Percentiles rank a stretch among this genome's conserved stretches.
These are phyloP conservation scores for Mycogone perniciosa DNA, from an alignment of 2,329 filamentous ascomycete species.

Conservation along the genomic window DNA sequence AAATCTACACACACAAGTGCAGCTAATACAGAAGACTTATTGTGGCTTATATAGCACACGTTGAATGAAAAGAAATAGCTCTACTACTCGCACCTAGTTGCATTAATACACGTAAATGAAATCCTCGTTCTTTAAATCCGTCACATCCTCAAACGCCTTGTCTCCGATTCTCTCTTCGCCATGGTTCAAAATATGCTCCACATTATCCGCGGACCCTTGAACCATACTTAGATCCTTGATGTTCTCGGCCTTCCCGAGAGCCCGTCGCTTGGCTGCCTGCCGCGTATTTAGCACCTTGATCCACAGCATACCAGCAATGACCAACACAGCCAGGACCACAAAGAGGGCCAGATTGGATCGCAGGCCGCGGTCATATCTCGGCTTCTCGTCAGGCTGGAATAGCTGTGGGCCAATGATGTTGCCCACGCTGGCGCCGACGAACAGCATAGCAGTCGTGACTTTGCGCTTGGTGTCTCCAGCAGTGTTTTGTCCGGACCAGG, in stretches of 20 bases:
- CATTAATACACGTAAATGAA: slow-evolving; percentile 50
- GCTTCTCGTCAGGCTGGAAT: slow-evolving; percentile 51
- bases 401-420: slow-evolving; percentile 60
- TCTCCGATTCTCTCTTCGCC: slow-evolving; percentile 30
- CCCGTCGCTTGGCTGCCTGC: slow-evolving; percentile 31
- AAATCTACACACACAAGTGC: too few species aligned
- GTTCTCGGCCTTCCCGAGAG: slow-evolving; percentile 36
- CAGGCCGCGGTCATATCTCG: slow-evolving; percentile 51
- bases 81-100: background rate
- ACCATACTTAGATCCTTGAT: slow-evolving; percentile 49
- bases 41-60: slow-evolving; percentile 2
- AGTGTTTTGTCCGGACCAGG: slow-evolving; percentile 52
- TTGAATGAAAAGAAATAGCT: background rate
- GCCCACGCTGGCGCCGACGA: slow-evolving; percentile 55
- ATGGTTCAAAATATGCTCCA: slow-evolving; percentile 19
- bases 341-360: slow-evolving; percentile 55
- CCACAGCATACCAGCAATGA: slow-evolving; percentile 28
- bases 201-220: slow-evolving; percentile 23
- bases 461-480: slow-evolving; percentile 63
- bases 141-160: slow-evolving; percentile 41
- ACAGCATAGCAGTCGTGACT: slow-evolving; percentile 53
- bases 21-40: background rate
- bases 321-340: slow-evolving; percentile 46
- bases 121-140: slow-evolving; percentile 54
- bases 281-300: slow-evolving; percentile 46